These are phyloP conservation scores for Reticulascus tulasneorum DNA, from an alignment of 2,329 filamentous ascomycete genomes.

Conservation along the genomic window DNA sequence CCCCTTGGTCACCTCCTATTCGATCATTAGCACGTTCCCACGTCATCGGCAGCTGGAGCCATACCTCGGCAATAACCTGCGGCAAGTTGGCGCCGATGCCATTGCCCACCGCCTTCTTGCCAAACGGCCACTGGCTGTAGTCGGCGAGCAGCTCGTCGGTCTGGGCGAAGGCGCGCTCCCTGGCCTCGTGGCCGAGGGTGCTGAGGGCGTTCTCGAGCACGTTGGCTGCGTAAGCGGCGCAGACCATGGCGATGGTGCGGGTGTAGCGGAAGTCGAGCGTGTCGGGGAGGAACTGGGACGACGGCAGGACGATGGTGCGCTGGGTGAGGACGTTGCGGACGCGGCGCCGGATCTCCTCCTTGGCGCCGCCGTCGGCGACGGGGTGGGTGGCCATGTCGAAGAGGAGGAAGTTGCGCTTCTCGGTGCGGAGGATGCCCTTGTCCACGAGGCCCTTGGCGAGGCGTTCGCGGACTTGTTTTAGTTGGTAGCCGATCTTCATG, in stretches of 20 bases:
- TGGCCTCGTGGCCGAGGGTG: slow-evolving; percentile 86
- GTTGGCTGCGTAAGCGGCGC: slow-evolving; percentile 95
- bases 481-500: slow-evolving; percentile 99
- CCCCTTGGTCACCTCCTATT: slow-evolving; percentile 72
- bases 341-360: slow-evolving; percentile 92
- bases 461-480: slow-evolving; percentile 97
- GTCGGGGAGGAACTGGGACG: slow-evolving; percentile 86
- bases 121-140: slow-evolving; percentile 97
- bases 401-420: slow-evolving; percentile 98
- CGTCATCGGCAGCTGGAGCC: slow-evolving; percentile 9
- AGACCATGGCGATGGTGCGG: slow-evolving; percentile 92
- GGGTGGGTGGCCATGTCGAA: slow-evolving; percentile 99
- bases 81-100: slow-evolving; percentile 91
- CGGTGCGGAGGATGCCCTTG: slow-evolving; percentile 96
- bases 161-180: slow-evolving; percentile 92
- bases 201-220: slow-evolving; percentile 97
- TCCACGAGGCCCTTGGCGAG: slow-evolving; percentile 96
- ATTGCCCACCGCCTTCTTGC: slow-evolving; percentile 70
- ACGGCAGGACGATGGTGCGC: slow-evolving; percentile 85
- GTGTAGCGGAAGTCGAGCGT: slow-evolving; percentile 91
- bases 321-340: slow-evolving; percentile 91
- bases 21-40: slow-evolving; percentile 13
- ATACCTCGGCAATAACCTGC: slow-evolving; percentile 73
- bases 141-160: slow-evolving; percentile 94
- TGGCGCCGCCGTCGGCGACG: slow-evolving; percentile 91